Base-by-base conservation (phyloP, 140 eudicot species). In the Anethum foeniculum region DNA sequence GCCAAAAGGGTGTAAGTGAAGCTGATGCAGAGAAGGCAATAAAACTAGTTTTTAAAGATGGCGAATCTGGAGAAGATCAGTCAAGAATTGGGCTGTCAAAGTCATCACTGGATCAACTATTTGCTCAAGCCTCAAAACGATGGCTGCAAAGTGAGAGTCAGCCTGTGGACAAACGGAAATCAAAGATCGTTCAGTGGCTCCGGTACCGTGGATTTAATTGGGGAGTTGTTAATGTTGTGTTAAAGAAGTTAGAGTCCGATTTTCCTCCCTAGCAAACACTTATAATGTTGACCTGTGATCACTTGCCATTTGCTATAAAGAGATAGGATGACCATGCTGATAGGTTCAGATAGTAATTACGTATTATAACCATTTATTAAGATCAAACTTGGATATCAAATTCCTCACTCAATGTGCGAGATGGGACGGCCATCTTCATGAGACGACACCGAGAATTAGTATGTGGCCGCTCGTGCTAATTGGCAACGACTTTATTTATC, bases 171-270 rank as follows among this genome's bases (percentile, higher is more conserved):
- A 92, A 80, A 76, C 90, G 88, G 39, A 92, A 90, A 72, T 86
- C 95, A 81, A 89, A 97, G 73, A 83, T 92, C 30, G 77, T 94
- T 46, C 73, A 91, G 79, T 92, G 99, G 99, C 97, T 94, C 82
- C 97, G 85, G 77, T 92, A 94, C 77, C 99, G 97, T 76, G 99
- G 98, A 56, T 92, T 90, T 78, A 79, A 86, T 75, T 92, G 96
- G 96, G 85, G 85, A 75, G 79, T 90, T 82, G 81, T 90, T 58
- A 87, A 58, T 62, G 81, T 77, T 71, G 84, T 94, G 34, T 30
- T 94, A 56, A 94, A 94, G 77, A 92, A 87, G 87, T 82, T 94
- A 76, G 93, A 92, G 81, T 86, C 93, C 4, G 83, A 81, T 68
- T 75, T 81, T 79, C 89, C 90, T 72, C 81, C 90, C 43, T 93